A percentile compares a stretch with the other conserved stretches of the same genome.
phyloP scores from a whole-genome alignment of 192 early-diverging fungal genomes.

The Coemansia sp. region DNA sequence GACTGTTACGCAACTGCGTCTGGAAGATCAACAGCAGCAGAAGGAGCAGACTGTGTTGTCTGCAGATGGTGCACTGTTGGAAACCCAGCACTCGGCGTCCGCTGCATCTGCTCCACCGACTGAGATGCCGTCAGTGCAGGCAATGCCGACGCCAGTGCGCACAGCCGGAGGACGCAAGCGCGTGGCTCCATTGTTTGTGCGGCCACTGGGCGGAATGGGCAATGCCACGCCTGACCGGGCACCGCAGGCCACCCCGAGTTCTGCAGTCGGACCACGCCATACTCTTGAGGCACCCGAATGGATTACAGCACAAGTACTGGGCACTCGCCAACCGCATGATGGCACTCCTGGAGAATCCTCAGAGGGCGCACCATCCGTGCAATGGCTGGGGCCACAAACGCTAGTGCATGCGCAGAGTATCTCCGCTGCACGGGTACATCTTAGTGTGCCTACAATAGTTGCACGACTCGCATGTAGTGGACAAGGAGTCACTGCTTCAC shows the following conservation, averaged over 20 bases:
- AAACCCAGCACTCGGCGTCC: background rate
- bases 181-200: conserved; percentile 71
- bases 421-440: conserved; percentile 33
- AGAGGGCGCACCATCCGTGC: background rate
- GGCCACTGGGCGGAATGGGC: conserved; percentile 21
- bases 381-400: conserved; percentile 27
- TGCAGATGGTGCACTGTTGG: conserved; percentile 6
- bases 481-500: background rate
- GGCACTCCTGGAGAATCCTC: background rate
- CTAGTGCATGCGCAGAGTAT: conserved; percentile 42
- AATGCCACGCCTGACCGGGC: background rate
- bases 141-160: conserved; percentile 56
- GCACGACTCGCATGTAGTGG: conserved; percentile 9
- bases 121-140: conserved; percentile 31
- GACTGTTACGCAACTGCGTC: conserved; percentile 60
- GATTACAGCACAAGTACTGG: conserved; percentile 31
- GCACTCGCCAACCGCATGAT: conserved; percentile 14
- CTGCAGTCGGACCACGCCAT: background rate
- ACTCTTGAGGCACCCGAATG: conserved; percentile 38
- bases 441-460: conserved; percentile 30
- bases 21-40: conserved; percentile 57
- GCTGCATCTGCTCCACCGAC: background rate
- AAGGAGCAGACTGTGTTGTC: conserved; percentile 5
- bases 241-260: background rate
- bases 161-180: conserved; percentile 83